These are phyloP conservation scores for Hypoxylon intermedium DNA, from an alignment of 495 filamentous ascomycete species.

Conservation along the genomic window DNA sequence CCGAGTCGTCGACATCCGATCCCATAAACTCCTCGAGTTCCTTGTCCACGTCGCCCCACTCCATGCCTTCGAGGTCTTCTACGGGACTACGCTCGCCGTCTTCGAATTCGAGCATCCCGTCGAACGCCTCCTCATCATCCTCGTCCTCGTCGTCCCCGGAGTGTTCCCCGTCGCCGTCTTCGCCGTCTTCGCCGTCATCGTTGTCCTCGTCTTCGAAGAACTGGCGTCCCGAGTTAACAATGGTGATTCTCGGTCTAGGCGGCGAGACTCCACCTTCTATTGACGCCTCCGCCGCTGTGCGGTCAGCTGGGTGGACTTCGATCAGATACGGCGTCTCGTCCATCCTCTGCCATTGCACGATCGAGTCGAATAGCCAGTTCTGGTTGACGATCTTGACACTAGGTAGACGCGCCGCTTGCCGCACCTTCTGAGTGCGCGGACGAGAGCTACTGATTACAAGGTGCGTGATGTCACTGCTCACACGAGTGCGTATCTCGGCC, in stretches of 20 bases:
- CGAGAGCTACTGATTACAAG: slow-evolving; percentile 61
- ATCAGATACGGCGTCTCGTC: slow-evolving; percentile 79
- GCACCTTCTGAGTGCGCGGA: slow-evolving; percentile 88
- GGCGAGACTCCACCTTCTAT: slow-evolving; percentile 41
- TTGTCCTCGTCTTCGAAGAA: slow-evolving; percentile 29
- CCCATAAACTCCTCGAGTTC: slow-evolving; percentile 81
- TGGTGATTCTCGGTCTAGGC: slow-evolving; percentile 51
- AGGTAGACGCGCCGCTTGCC: slow-evolving; percentile 73
- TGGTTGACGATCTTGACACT: slow-evolving; percentile 86
- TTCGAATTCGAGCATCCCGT: slow-evolving; percentile 52
- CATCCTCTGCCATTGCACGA: slow-evolving; percentile 77
- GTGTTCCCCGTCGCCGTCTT: slow-evolving; percentile 47
- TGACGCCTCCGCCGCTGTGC: slow-evolving; percentile 47
- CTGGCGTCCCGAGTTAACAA: slow-evolving; percentile 43
- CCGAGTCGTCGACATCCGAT: slow-evolving; percentile 64
- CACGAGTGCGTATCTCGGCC: slow-evolving; percentile 68
- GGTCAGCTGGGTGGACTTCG: slow-evolving; percentile 67
- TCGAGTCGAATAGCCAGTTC: slow-evolving; percentile 84
- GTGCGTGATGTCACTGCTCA: slow-evolving; percentile 56
- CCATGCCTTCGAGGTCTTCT: slow-evolving; percentile 59
- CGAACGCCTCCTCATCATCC: slow-evolving; percentile 52
- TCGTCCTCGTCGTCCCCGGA: slow-evolving; percentile 54
- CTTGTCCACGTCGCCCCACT: slow-evolving; percentile 70
- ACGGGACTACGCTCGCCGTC: slow-evolving; percentile 61
- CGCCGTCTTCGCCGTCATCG: slow-evolving; percentile 42